Conservation (phyloP, 2,329 filamentous ascomycete genomes). For the Lasiodiplodia sp. region DNA sequence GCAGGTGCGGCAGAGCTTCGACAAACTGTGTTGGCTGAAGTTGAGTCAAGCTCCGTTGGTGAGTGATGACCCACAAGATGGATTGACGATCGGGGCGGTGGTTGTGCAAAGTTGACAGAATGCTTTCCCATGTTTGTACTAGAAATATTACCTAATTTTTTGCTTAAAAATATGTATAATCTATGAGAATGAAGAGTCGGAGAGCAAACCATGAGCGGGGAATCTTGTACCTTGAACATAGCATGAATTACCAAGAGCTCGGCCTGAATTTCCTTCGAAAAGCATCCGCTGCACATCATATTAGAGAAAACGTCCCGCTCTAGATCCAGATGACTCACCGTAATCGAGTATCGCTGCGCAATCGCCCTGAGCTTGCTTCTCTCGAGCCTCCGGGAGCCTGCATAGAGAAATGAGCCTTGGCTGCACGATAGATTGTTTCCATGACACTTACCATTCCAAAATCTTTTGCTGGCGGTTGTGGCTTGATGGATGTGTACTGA, state of each 20-base stretch:
- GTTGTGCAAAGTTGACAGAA: conserved; percentile 14
- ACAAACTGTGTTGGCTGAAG: conserved; percentile 22
- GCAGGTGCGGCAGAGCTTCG: conserved; percentile 23
- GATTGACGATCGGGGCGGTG: conserved; percentile 6
- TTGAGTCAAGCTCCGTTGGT: conserved; percentile 4
- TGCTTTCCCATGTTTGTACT: not conserved
- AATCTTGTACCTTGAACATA: not conserved
- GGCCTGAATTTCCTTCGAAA: conserved; percentile 8
- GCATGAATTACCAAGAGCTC: not conserved
- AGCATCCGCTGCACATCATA: not conserved
- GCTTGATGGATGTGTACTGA: conserved; percentile 79
- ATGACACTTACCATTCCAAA: conserved; percentile 57
- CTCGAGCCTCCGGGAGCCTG: conserved; percentile 49
- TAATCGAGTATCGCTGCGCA: conserved; percentile 32
- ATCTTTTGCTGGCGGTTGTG: conserved; percentile 71
- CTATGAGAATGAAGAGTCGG: not conserved
- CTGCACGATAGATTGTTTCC: conserved; percentile 15
- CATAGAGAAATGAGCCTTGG: not conserved
- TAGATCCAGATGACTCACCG: not conserved
- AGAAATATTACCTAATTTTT: not conserved
- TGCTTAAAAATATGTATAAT: not conserved
- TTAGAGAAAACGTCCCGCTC: not conserved
- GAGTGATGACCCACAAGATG: conserved; percentile 13
- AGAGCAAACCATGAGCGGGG: not conserved
- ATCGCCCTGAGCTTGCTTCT: conserved; percentile 46